Base-by-base conservation (phyloP, 1,139 yeast species). In the Zygoascus hellenicus region DNA sequence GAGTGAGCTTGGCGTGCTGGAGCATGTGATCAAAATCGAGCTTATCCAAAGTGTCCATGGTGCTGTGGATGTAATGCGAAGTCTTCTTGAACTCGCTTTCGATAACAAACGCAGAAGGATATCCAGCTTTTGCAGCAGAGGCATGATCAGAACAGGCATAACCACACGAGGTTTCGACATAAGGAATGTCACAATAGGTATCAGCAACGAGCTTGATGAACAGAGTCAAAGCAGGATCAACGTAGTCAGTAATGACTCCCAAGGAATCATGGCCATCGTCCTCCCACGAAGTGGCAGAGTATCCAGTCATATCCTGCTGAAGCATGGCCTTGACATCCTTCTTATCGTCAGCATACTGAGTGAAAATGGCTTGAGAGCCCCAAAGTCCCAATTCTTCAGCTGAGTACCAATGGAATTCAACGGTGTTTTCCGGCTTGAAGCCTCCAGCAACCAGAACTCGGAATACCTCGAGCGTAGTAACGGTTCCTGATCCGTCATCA, bases 251-350 rank as follows among this genome's bases (percentile, higher is more conserved):
- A 51, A 89, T 80, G 43, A 90, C 73, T 11, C 96, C 97, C 58
- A 89, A 75, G 60, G 83, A 86, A 50, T 83, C 90, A 44, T 76
- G 77, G n/a, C 71, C 63, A 3, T 82, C 83, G 37, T 69, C 70
- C 43, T 77, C 80, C 22, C 71, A 59, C 17, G 82, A 68, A 43
- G 75, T 77, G 42, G 77, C 75, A 7, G 83, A 77, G 61, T 76
- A 89, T 0, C 97, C 97, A 1, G 97, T 87, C 97, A 90, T 90
- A 62, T 90, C 97, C 64, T 89, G 96, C 65, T 90, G 97, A 45
- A 90, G 72, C 89, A 89, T 83, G 5, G 90, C 90, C 32, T 81
- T 75, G 17, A 90, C 90, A 15, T 74, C 71, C 49, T 70, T 74
- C 36, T 71, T 70, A 1, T 66, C 56, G 9, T 63, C 59, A 19